Percentiles rank a stretch among this genome's conserved stretches.
phyloP scores from a whole-genome alignment of 202 grass and related monocot species.

The Thinopyrum obtusiflorum region DNA sequence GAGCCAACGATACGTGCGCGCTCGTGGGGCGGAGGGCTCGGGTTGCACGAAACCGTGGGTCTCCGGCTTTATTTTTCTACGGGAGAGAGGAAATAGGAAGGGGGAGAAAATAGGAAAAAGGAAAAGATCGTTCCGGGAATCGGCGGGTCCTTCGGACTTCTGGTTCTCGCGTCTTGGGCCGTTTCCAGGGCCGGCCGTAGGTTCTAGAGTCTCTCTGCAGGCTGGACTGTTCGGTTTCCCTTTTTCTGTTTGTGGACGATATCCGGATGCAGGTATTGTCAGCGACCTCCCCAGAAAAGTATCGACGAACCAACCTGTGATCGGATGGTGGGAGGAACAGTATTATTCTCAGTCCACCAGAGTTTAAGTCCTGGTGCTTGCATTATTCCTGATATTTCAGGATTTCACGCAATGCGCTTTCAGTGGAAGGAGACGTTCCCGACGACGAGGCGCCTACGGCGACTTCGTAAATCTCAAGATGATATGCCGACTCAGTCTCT shows the following conservation, averaged over 20 bases:
- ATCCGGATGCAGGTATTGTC: neutral
- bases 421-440: no score
- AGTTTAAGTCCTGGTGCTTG: no score
- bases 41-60: constrained; percentile 34
- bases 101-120: neutral
- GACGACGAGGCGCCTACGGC: no score
- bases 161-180: constrained; percentile 20
- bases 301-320: no score
- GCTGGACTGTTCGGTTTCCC: neutral
- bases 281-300: no score
- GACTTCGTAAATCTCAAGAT: no score
- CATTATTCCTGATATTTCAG: no score
- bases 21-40: neutral
- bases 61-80: constrained; percentile 20
- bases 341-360: no score
- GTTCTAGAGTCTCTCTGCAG: neutral
- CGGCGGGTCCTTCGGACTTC: constrained; percentile 8
- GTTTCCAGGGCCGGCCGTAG: constrained; percentile 15
- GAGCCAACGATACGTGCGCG: constrained; percentile 38
- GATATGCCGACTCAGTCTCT: no score
- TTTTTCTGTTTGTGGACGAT: neutral
- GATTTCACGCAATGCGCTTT: no score
- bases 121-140: neutral
- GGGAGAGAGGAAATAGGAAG: neutral
- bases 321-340: no score